A percentile compares a stretch with the other conserved stretches of the same genome.
These are phyloP conservation scores for Botrytis paeoniae DNA, from an alignment of 2,329 filamentous ascomycete genomes.

Conservation along the genomic window DNA sequence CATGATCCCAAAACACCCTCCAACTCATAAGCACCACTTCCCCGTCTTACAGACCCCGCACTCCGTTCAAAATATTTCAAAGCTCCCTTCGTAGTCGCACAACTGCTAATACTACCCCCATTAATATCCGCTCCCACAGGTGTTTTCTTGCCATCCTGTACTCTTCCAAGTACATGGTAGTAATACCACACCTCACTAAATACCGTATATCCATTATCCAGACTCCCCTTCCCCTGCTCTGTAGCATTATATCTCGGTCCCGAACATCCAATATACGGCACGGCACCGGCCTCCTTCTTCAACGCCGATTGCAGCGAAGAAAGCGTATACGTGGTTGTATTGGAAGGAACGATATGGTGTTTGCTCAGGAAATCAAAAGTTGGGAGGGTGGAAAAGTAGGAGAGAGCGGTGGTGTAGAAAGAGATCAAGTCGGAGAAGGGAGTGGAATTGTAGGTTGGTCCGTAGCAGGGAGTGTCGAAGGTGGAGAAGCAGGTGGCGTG, in stretches of 20 bases:
- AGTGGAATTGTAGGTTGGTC: constrained; percentile 43
- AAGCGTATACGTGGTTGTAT: constrained; percentile 55
- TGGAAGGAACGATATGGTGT: constrained; percentile 54
- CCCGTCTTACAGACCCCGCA: constrained; percentile 3
- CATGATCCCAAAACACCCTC: neutral
- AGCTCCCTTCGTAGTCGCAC: constrained; percentile 52
- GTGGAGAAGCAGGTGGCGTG: constrained; percentile 66
- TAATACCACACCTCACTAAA: constrained; percentile 67
- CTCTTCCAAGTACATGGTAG: constrained; percentile 55
- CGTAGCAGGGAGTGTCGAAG: constrained; percentile 64
- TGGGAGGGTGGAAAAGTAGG: constrained; percentile 56
- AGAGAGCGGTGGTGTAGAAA: constrained; percentile 46
- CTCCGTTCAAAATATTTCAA: constrained; percentile 55
- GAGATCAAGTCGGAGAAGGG: constrained; percentile 2
- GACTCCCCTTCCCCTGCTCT: constrained; percentile 50
- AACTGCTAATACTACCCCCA: constrained; percentile 51
- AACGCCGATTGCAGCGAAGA: constrained; percentile 51
- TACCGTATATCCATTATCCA: constrained; percentile 55
- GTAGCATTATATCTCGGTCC: constrained; percentile 61
- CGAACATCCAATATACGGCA: constrained; percentile 60
- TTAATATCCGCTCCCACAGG: constrained; percentile 41
- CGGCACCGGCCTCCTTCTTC: constrained; percentile 48
- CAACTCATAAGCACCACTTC: constrained; percentile 1
- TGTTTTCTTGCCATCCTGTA: constrained; percentile 46
- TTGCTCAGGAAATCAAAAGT: constrained; percentile 59